A percentile compares a stretch with the other conserved stretches of the same genome.
Conservation (phyloP, 1,284 basidiomycete genomes). For the Amylostereum chailletii region DNA sequence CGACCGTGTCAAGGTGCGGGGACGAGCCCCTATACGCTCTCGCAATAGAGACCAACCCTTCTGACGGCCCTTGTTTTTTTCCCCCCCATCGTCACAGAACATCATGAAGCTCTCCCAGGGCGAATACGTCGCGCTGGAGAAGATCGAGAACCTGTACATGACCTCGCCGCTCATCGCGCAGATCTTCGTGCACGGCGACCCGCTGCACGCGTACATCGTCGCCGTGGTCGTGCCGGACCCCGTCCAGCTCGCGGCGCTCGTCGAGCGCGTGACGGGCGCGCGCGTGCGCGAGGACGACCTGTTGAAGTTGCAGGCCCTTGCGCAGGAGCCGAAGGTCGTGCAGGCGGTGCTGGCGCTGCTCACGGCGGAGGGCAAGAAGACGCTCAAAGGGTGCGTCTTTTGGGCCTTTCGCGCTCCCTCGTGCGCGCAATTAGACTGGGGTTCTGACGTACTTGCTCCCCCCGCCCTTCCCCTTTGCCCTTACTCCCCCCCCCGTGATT, state of each 20-base stretch:
- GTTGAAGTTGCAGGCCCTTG: slow-evolving; percentile 44
- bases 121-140: slow-evolving; percentile 68
- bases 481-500: too few relatives aligned
- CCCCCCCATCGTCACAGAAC: slow-evolving; percentile 49
- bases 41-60: neutral
- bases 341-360: slow-evolving; percentile 54
- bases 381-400: slow-evolving; percentile 67
- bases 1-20: slow-evolving; percentile 81
- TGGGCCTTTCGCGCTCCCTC: neutral
- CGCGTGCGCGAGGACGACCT: slow-evolving; percentile 44
- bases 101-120: slow-evolving; percentile 95
- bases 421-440: too few relatives aligned
- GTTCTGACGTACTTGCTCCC: too few relatives aligned
- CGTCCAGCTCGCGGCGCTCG: slow-evolving; percentile 50
- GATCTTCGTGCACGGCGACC: slow-evolving; percentile 83
- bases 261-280: slow-evolving; percentile 46
- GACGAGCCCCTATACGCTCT: too few relatives aligned
- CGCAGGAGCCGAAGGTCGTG: slow-evolving; percentile 58
- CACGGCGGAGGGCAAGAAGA: slow-evolving; percentile 50
- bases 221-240: slow-evolving; percentile 82
- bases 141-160: slow-evolving; percentile 78
- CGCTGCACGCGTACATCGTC: slow-evolving; percentile 78
- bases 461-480: too few relatives aligned
- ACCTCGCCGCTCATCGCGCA: slow-evolving; percentile 66
- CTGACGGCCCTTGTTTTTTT: slow-evolving; percentile 10